Percentiles rank a stretch among this genome's conserved stretches.
phyloP scores from a whole-genome alignment of 78 protist species.

The Dictyostelium purpureum region DNA sequence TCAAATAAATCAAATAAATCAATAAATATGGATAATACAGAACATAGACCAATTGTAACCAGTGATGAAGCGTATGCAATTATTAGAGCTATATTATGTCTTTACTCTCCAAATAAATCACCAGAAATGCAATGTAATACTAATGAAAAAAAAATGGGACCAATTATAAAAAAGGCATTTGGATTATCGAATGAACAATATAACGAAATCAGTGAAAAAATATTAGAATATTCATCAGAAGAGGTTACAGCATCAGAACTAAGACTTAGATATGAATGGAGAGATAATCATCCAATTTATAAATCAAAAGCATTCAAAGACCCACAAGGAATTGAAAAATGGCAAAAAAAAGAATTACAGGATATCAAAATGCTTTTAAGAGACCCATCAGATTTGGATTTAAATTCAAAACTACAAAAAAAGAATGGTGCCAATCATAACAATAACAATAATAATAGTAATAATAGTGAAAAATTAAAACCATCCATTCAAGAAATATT shows the following conservation, averaged over 20 bases:
- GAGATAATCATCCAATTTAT: slow-evolving; percentile 65
- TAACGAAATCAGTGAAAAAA: slow-evolving; percentile 38
- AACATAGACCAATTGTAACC: background rate
- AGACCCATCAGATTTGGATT: background rate
- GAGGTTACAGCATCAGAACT: slow-evolving; percentile 37
- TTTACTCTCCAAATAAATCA: slow-evolving; percentile 36
- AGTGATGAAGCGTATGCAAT: slow-evolving; percentile 38
- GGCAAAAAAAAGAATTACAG: slow-evolving; percentile 43
- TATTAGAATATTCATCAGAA: slow-evolving; percentile 49
- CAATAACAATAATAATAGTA: background rate
- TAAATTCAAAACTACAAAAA: background rate
- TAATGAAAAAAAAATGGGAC: slow-evolving; percentile 29
- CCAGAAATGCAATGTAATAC: background rate
- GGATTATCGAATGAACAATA: slow-evolving; percentile 37
- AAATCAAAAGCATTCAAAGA: slow-evolving; percentile 12
- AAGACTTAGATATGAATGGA: slow-evolving; percentile 59
- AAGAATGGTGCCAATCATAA: background rate
- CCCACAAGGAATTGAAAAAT: slow-evolving; percentile 33
- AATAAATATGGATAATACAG: too few species aligned
- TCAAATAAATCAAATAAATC: too few species aligned
- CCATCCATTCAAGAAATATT: slow-evolving; percentile 55
- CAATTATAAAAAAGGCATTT: slow-evolving; percentile 37
- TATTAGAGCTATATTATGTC: slow-evolving; percentile 49
- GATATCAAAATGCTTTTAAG: background rate
- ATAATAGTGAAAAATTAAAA: background rate